A percentile compares a stretch with the other conserved stretches of the same genome.
phyloP scores from a whole-genome alignment of 139 green algal species.

The Chlamydomonas schloesseri region DNA sequence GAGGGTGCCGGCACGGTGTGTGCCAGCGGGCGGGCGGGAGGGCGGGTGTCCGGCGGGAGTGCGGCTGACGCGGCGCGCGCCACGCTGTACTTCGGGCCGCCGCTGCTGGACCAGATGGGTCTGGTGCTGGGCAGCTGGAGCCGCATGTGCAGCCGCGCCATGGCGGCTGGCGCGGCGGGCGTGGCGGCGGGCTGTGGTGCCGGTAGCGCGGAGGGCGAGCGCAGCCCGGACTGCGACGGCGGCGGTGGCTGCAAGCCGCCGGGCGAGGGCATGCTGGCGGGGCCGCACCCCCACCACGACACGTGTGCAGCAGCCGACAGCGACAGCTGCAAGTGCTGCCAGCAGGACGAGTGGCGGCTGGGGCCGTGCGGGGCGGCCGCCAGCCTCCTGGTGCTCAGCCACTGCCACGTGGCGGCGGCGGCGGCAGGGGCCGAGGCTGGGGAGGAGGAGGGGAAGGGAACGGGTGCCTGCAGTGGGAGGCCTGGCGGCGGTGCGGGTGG shows the following conservation, averaged over 20 bases:
- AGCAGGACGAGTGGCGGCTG: constrained; percentile 31
- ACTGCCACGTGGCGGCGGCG: neutral
- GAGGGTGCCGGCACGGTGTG: too few relatives aligned
- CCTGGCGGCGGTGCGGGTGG: neutral
- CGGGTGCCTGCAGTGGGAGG: too few relatives aligned
- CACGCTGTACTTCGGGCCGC: constrained; percentile 30
- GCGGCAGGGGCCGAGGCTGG: too few relatives aligned
- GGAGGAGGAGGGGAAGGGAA: too few relatives aligned
- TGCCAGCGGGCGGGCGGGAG: too few relatives aligned
- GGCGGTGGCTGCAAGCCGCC: too few relatives aligned
- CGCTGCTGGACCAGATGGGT: neutral
- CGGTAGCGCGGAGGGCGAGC: too few relatives aligned
- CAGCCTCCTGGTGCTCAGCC: constrained; percentile 12
- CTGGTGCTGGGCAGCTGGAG: neutral
- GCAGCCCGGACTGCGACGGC: too few relatives aligned
- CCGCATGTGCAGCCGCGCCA: neutral
- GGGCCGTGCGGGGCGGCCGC: neutral
- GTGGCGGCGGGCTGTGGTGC: too few relatives aligned
- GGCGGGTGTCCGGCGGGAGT: too few relatives aligned
- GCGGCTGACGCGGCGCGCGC: too few relatives aligned
- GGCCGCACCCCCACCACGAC: too few relatives aligned
- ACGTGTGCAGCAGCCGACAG: neutral
- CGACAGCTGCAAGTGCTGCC: constrained; percentile 4
- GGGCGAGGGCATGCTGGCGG: neutral
- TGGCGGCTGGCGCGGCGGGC: neutral